Conservation (phyloP, 2,329 filamentous ascomycete genomes). For the Exophiala calicioides region DNA sequence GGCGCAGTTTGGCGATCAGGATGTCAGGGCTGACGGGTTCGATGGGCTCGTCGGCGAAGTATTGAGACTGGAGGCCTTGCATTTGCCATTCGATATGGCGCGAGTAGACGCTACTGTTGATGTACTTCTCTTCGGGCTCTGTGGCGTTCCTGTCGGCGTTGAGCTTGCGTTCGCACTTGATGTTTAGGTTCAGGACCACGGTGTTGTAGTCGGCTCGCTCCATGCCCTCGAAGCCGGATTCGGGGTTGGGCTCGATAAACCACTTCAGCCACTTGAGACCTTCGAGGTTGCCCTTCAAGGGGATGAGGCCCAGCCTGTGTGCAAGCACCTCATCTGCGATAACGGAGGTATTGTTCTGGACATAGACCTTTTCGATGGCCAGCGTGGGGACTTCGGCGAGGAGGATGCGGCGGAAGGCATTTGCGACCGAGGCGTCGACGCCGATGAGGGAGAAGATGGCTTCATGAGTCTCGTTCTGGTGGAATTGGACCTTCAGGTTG, state of each 20-base stretch:
- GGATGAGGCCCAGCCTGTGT: conserved; percentile 85
- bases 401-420: conserved; percentile 94
- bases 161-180: conserved; percentile 77
- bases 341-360: conserved; percentile 95
- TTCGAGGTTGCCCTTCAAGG: conserved; percentile 75
- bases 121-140: conserved; percentile 81
- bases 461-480: conserved; percentile 76
- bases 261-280: conserved; percentile 81
- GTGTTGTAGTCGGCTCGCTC: conserved; percentile 78
- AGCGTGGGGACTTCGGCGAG: conserved; percentile 92
- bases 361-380: conserved; percentile 89
- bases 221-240: conserved; percentile 43
- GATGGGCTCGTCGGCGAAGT: conserved; percentile 65
- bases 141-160: conserved; percentile 70
- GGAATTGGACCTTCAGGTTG: conserved; percentile 74
- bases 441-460: conserved; percentile 89
- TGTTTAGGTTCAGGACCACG: conserved; percentile 72
- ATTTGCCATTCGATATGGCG: conserved; percentile 75
- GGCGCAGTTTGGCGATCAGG: conserved; percentile 87
- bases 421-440: conserved; percentile 88
- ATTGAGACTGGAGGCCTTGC: conserved; percentile 66
- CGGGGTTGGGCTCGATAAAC: conserved; percentile 70
- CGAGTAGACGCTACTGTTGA: conserved; percentile 81
- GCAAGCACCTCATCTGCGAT: conserved; percentile 97
- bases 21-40: conserved; percentile 86